Evolutionary conservation across 2,329 filamentous ascomycete species (phyloP).

Genomic region (Talaromyces rugulosus): DNA sequence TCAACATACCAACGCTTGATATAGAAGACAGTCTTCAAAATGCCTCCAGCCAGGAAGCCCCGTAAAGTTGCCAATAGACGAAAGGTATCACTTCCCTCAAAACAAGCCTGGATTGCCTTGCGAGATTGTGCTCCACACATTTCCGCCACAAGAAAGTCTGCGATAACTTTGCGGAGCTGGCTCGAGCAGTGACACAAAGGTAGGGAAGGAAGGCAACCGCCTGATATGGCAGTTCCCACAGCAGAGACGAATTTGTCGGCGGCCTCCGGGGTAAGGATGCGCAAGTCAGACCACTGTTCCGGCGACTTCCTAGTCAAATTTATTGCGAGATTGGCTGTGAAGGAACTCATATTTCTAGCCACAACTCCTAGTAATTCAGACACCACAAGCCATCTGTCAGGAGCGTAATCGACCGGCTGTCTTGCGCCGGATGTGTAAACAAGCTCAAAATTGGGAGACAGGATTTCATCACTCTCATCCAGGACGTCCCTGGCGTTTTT

Average conservation of each 20-base stretch:
- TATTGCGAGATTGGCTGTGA: background rate
- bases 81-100: background rate
- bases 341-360: background rate
- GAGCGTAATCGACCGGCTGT: constrained; percentile 47
- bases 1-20: constrained; percentile 62
- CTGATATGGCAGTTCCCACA: background rate
- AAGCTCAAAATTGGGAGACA: constrained; percentile 57
- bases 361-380: constrained; percentile 47
- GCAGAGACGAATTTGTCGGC: constrained; percentile 1
- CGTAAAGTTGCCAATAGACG: constrained; percentile 26
- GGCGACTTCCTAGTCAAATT: background rate
- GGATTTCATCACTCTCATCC: constrained; percentile 62
- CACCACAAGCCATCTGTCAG: constrained; percentile 54
- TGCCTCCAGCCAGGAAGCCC: constrained; percentile 52
- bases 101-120: background rate
- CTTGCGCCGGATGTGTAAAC: constrained; percentile 59
- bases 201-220: background rate
- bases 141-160: too few species aligned
- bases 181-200: background rate
- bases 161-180: too few species aligned
- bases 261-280: background rate
- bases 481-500: constrained; percentile 51
- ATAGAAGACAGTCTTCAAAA: constrained; percentile 52
- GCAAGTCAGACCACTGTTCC: too few species aligned
- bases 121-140: background rate